Evolutionary conservation across 148 eudicot genomes (phyloP).

Genomic region (Rhododendron ferrugineum): DNA sequence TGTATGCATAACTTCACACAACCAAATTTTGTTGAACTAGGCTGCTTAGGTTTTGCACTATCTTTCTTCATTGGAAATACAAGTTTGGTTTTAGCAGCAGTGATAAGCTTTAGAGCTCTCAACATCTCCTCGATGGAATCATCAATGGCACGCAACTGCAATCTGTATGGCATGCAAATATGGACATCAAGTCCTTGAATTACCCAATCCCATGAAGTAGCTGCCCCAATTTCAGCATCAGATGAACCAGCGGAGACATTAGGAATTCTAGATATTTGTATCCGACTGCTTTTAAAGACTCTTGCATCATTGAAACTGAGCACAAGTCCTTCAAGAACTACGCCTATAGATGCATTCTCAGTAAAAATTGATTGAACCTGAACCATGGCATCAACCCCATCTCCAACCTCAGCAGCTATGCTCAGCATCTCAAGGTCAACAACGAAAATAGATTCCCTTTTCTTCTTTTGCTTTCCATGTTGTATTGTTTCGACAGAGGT

Average conservation of each 20-base stretch:
- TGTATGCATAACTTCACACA: constrained; percentile 66
- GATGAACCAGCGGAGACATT: constrained; percentile 43
- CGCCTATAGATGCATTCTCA: constrained; percentile 94
- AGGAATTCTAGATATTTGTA: constrained; percentile 94
- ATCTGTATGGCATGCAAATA: constrained; percentile 86
- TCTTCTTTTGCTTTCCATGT: constrained; percentile 51
- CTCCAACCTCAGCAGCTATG: constrained; percentile 88
- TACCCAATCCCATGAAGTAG: constrained; percentile 92
- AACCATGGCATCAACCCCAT: constrained; percentile 79
- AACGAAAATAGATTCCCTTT: constrained; percentile 79
- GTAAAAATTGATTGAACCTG: constrained; percentile 95
- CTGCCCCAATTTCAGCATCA: constrained; percentile 35
- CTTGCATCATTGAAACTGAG: constrained; percentile 67
- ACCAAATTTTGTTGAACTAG: constrained; percentile 57
- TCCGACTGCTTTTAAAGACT: constrained; percentile 80
- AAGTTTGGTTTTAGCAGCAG: constrained; percentile 62
- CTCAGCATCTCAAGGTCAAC: constrained; percentile 83
- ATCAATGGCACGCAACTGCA: constrained; percentile 92
- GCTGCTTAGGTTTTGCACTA: constrained; percentile 53
- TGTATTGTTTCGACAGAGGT: constrained; percentile 30
- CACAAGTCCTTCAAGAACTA: constrained; percentile 85
- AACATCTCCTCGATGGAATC: constrained; percentile 90
- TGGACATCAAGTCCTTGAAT: constrained; percentile 90
- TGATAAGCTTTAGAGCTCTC: constrained; percentile 82
- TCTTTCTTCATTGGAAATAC: constrained; percentile 58